Conservation (phyloP, 495 filamentous ascomycete genomes). For the Glarea lozoyensis region DNA sequence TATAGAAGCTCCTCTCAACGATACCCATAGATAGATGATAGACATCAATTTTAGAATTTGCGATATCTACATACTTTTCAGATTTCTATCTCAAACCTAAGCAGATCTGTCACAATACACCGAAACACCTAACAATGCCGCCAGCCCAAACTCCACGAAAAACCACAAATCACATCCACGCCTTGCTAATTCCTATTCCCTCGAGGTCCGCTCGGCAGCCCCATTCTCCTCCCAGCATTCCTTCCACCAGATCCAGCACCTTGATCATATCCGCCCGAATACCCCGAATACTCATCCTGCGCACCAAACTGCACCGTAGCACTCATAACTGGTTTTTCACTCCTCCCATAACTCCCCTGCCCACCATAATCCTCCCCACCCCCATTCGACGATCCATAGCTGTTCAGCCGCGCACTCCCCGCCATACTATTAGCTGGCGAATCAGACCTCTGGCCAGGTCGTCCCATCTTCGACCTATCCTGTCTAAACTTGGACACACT, state of each 20-base stretch:
- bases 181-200: slow-evolving; percentile 11
- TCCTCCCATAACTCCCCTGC: slow-evolving; percentile 10
- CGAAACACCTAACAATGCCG: too few species aligned
- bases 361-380: slow-evolving; percentile 32
- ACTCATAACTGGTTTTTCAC: slow-evolving; percentile 35
- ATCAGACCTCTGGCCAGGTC: slow-evolving; percentile 46
- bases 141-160: too few species aligned
- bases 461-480: slow-evolving; percentile 55
- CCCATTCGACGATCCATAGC: slow-evolving; percentile 21
- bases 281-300: slow-evolving; percentile 28
- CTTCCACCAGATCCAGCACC: slow-evolving; percentile 22
- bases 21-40: slow-evolving; percentile 8
- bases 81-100: too few species aligned
- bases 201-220: slow-evolving; percentile 43
- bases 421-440: slow-evolving; percentile 25
- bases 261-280: slow-evolving; percentile 27
- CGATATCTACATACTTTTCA: too few species aligned
- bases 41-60: slow-evolving; percentile 1
- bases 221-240: slow-evolving; percentile 27
- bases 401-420: slow-evolving; percentile 17
- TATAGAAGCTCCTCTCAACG: slow-evolving; percentile 1
- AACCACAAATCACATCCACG: too few species aligned
- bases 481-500: too few species aligned
- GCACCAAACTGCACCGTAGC: slow-evolving; percentile 38
- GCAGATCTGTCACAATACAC: too few species aligned